Percentiles rank a stretch among this genome's conserved stretches.
Evolutionary conservation across 441 rosid species (phyloP).

Genomic region (Adansonia madagascariensis): DNA sequence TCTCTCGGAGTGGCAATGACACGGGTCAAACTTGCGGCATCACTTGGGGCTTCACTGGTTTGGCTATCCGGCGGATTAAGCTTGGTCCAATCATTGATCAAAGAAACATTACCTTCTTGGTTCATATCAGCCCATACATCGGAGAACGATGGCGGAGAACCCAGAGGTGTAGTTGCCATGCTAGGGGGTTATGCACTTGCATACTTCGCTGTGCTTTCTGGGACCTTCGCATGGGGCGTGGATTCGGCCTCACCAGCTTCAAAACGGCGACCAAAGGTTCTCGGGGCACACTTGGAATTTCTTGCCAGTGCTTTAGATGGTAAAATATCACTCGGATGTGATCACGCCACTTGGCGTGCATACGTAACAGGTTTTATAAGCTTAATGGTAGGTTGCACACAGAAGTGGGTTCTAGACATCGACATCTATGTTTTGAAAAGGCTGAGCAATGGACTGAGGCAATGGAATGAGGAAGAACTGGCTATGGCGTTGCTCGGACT

Average conservation of each 20-base stretch:
- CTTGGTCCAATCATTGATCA: conserved; percentile 77
- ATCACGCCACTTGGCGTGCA: conserved; percentile 80
- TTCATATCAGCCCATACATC: conserved; percentile 70
- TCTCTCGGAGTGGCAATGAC: conserved; percentile 82
- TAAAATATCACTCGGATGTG: conserved; percentile 84
- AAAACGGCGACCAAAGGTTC: conserved; percentile 61
- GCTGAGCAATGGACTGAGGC: conserved; percentile 80
- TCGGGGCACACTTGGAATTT: conserved; percentile 75
- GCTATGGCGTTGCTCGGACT: conserved; percentile 74
- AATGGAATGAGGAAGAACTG: conserved; percentile 80
- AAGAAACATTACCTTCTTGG: conserved; percentile 94
- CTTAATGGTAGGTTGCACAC: conserved; percentile 75
- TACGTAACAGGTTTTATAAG: conserved; percentile 77
- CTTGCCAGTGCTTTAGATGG: conserved; percentile 85
- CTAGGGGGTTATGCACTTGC: conserved; percentile 88
- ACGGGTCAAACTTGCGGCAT: conserved; percentile 90
- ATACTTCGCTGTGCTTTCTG: conserved; percentile 72
- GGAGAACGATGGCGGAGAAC: conserved; percentile 58
- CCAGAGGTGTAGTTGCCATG: conserved; percentile 68
- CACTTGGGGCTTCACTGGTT: conserved; percentile 90
- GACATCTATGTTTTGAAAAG: conserved; percentile 74
- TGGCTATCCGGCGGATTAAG: conserved; percentile 82
- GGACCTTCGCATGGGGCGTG: conserved; percentile 93
- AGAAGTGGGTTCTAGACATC: conserved; percentile 83
- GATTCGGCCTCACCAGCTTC: conserved; percentile 70